A percentile compares a stretch with the other conserved stretches of the same genome.
Conservation (phyloP, 2,329 filamentous ascomycete genomes). For the Emergomyces orientalis region DNA sequence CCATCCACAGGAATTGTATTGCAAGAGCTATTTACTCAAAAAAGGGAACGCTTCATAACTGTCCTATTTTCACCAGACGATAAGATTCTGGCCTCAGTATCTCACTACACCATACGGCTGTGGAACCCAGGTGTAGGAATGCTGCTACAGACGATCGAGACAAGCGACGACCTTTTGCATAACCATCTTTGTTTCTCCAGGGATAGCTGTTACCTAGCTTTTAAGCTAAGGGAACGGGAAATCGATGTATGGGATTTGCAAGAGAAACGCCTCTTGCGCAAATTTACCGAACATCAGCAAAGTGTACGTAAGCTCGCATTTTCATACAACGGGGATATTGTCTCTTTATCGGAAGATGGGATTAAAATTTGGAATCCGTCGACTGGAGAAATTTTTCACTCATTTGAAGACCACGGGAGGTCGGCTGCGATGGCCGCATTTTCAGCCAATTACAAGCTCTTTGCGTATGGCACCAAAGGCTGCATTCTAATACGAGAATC, state of each 20-base stretch:
- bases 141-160: not conserved
- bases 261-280: not conserved
- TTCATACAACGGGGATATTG: not conserved
- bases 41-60: not conserved
- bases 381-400: not conserved
- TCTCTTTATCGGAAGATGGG: not conserved
- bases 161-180: not conserved
- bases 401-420: not conserved
- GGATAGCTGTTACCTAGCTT: not conserved
- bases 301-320: not conserved
- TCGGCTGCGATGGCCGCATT: not conserved
- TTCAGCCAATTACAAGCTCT: not conserved
- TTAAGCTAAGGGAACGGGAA: too few relatives aligned
- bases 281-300: not conserved
- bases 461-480: not conserved
- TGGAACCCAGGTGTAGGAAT: not conserved
- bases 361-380: not conserved
- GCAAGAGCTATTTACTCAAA: not conserved
- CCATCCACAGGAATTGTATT: not conserved
- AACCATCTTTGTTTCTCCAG: not conserved
- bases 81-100: not conserved
- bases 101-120: not conserved
- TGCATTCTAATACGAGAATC: not conserved
- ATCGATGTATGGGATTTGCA: not conserved
- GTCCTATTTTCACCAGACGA: not conserved